phyloP scores from a whole-genome alignment of 305 asterid species.

The Plantago lanceolata region DNA sequence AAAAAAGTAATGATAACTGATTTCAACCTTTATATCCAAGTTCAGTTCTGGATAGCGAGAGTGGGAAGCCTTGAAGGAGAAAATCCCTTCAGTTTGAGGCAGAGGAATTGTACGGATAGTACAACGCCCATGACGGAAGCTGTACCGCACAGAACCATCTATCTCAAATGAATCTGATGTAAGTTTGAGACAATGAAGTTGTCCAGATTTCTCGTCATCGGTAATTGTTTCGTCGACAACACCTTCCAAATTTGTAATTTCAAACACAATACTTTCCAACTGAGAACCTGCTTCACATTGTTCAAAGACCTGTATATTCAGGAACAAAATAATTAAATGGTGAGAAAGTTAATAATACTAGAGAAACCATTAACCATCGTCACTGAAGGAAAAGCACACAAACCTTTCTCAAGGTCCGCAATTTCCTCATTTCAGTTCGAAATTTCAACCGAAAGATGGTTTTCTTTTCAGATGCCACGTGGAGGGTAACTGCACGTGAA shows the following conservation, averaged over 20 bases:
- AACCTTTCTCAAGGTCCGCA: conserved; percentile 45
- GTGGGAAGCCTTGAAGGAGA: conserved; percentile 46
- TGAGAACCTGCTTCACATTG: conserved; percentile 45
- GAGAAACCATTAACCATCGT: not conserved
- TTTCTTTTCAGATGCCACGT: conserved; percentile 27
- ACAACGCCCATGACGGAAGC: conserved; percentile 51
- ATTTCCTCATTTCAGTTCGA: conserved; percentile 43
- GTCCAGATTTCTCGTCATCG: conserved; percentile 44
- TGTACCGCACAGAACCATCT: conserved; percentile 42
- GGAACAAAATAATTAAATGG: conserved; percentile 14
- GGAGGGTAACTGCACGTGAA: conserved; percentile 37
- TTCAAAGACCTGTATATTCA: conserved; percentile 39
- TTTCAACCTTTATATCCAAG: conserved; percentile 44
- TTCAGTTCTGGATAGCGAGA: conserved; percentile 48
- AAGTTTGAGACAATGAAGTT: conserved; percentile 42
- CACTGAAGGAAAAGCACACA: conserved; percentile 1
- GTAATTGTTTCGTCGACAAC: conserved; percentile 49
- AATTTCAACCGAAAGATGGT: conserved; percentile 33
- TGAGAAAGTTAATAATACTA: no score
- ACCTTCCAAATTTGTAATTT: conserved; percentile 46
- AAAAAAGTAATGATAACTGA: conserved; percentile 8
- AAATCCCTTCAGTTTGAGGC: conserved; percentile 42
- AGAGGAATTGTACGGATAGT: conserved; percentile 48
- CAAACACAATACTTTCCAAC: conserved; percentile 47
- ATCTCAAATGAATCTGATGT: conserved; percentile 35